These are phyloP conservation scores for Sporopachydermia quercuum DNA, from an alignment of 805 yeast species.

Conservation along the genomic window DNA sequence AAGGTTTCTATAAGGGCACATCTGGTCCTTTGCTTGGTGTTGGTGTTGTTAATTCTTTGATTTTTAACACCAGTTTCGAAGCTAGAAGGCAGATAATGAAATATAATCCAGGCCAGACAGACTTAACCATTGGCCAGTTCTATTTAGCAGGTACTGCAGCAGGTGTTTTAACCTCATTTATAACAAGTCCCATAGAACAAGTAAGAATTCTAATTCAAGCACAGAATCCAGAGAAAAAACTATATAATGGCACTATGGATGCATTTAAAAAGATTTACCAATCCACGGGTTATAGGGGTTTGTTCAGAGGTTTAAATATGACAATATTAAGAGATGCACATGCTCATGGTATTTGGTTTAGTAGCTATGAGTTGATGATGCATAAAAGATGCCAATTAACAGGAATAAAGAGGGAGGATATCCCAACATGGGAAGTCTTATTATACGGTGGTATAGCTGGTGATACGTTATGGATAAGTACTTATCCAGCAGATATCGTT, in stretches of 20 bases:
- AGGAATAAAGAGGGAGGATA: constrained; percentile 19
- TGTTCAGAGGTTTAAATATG: constrained; percentile 24
- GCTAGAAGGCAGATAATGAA: constrained; percentile 24
- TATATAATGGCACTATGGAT: constrained; percentile 28
- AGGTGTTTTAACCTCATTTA: constrained; percentile 30
- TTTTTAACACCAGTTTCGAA: constrained; percentile 28
- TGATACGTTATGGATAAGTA: constrained; percentile 30
- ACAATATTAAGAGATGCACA: constrained; percentile 30
- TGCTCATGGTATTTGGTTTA: constrained; percentile 27
- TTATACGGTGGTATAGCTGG: constrained; percentile 29
- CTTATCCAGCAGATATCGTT: constrained; percentile 31
- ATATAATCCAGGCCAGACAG: constrained; percentile 23
- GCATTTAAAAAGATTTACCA: constrained; percentile 24
- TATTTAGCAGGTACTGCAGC: constrained; percentile 29
- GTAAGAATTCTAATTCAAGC: constrained; percentile 31
- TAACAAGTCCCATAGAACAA: constrained; percentile 32
- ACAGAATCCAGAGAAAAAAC: constrained; percentile 27
- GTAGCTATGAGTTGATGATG: constrained; percentile 25
- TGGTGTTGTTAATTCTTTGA: constrained; percentile 32
- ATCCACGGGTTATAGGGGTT: constrained; percentile 22
- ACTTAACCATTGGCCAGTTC: constrained; percentile 22
- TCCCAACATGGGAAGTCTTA: constrained; percentile 25
- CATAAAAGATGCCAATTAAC: not conserved
- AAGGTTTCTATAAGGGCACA: constrained; percentile 30
- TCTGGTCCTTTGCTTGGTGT: constrained; percentile 32